Evolutionary conservation across 495 filamentous ascomycete species (phyloP), one percentile per base, ranked within the genome.

Genomic region (Friedmanniomyces endolithicus): DNA sequence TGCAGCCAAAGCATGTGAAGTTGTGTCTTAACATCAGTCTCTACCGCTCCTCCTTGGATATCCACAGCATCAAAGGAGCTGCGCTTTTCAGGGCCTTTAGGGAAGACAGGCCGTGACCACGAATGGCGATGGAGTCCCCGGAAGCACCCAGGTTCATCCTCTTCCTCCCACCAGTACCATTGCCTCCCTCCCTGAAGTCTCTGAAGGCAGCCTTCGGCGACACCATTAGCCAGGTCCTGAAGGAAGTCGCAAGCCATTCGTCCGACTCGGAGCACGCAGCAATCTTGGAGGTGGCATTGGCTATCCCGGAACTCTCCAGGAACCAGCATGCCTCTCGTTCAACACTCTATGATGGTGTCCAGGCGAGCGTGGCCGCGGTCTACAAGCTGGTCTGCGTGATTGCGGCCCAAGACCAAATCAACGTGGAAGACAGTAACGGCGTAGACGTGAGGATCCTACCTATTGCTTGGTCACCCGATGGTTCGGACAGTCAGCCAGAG

Each of bases 361-460:
- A 95, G 70, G 69, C 71, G 27, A 74, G 90, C 14, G 65, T 97
- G 22, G 85, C 85, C 20, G 78, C 76, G 49, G 62, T 95, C 53
- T 97, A 97, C 74, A 80, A 78, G 60, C 73, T 97, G 41, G 71
- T 92, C 62, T 78, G 81, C 35, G 70, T 81, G 48, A 70, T 87
- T 24, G 84, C 80, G 54, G 75, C 82, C 35, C 74, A 81, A 57
- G 68, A 79, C 12, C 70, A 71, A 19, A 71, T 83, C 53, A 72
- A 88, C 64, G 65, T 86, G 66, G 77, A 81, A 68, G 77, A 78
- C 20, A 77, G 81, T 11, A 79, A 78, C 20, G 84, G 87, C 24
- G 79, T 95, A 34, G 87, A 96, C 72, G 75, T 80, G 1, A 80
- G 90, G 12, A 72, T 95, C 31, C 50, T 95, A 23, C 73, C 94